Evolutionary conservation across 139 green algal genomes (phyloP), one percentile per base, ranked within the genome.

Genomic region (Choricystis sp.): DNA sequence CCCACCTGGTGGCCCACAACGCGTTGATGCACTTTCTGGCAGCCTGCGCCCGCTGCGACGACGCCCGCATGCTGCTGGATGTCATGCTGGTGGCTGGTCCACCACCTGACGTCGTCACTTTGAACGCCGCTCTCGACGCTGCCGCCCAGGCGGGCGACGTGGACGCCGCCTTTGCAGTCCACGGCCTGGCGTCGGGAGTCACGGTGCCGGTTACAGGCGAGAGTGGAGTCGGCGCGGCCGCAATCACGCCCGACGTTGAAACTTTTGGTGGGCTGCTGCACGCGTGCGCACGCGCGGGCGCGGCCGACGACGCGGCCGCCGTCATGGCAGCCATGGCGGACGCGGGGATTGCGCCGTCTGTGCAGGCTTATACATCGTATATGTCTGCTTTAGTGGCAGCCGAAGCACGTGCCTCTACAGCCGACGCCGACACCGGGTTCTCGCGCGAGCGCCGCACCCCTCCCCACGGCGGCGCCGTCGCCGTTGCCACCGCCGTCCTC

Each of bases 371-470:
- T 72, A 89, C 84, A 24, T 66, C 66, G 5, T 63, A 81, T 26
- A 84, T 88, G 22, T 62, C 85, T 62, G 79, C 82, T 19, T 77
- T 72, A 26, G 64, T 81, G 27, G 78, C 77, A 57, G 65, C 68
- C 21, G 65, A 61, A 56, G 68, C 63, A 24, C 28, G 31, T 14
- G 56, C 48, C 2, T 60, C 48, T 61, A n/a, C 40, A 64, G 26
- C 25, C 49, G 19, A 55, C 26, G 26, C 60, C 63, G 25, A 31
- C 27, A 0, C 9, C 31, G 59, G 23, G 59, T 28, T 61, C 24
- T 9, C n/a, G n/a, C n/a, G n/a, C n/a, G n/a, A n/a, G n/a, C n/a
- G n/a, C n/a, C n/a, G n/a, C n/a, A n/a, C n/a, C n/a, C n/a, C 2
- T 30, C 9, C 14, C 9, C 48, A 16, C 23, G 23, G 2, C 24